These are phyloP conservation scores for Wickerhamiella azymoides DNA, from an alignment of 805 yeast species.

Conservation along the genomic window DNA sequence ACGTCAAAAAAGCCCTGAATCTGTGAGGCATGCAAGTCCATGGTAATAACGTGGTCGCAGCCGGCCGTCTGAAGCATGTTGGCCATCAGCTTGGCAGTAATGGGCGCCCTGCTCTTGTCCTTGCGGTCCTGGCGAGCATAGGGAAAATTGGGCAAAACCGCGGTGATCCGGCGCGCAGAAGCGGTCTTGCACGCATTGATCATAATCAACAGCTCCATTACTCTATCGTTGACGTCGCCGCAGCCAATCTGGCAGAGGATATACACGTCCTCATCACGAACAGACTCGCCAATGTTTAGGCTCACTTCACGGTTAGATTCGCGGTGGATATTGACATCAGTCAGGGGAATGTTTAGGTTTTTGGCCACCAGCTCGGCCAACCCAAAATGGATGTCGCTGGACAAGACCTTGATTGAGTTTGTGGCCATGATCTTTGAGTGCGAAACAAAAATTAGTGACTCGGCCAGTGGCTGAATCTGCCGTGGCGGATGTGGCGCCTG, in stretches of 20 bases:
- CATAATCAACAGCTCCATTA: constrained; percentile 79
- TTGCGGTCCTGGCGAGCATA: constrained; percentile 96
- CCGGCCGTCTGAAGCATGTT: constrained; percentile 87
- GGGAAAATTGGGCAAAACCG: constrained; percentile 89
- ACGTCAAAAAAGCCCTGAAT: constrained; percentile 93
- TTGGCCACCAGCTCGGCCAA: constrained; percentile 49
- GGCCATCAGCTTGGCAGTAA: constrained; percentile 88
- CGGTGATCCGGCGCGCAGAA: constrained; percentile 85
- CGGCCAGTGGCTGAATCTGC: neutral
- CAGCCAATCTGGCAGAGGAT: constrained; percentile 67
- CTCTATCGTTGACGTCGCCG: constrained; percentile 71
- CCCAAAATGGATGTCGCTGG: constrained; percentile 76
- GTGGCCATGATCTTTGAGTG: constrained; percentile 15
- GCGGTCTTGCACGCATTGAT: constrained; percentile 94
- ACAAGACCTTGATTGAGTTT: constrained; percentile 42
- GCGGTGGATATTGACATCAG: constrained; percentile 69
- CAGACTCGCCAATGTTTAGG: constrained; percentile 73
- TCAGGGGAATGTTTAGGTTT: constrained; percentile 45
- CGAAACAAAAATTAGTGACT: neutral
- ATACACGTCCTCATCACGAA: constrained; percentile 82
- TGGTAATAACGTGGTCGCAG: constrained; percentile 86
- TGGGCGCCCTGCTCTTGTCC: constrained; percentile 92
- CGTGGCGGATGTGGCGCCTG: neutral
- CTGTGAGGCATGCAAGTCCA: constrained; percentile 96
- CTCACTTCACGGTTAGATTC: constrained; percentile 83